phyloP scores from a whole-genome alignment of 73 alveolate species.

The Breviolum minutum region DNA sequence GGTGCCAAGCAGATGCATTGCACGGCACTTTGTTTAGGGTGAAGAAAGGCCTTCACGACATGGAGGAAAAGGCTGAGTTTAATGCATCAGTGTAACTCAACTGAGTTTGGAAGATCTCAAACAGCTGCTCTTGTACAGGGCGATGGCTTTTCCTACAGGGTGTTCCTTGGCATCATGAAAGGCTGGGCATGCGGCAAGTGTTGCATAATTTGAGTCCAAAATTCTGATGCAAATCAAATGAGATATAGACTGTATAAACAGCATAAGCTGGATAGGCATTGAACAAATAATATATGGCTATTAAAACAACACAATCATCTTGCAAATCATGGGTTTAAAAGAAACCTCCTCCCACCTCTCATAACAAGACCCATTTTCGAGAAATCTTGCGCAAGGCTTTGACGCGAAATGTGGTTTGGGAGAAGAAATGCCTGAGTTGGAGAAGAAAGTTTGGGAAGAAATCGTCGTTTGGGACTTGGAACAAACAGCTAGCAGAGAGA shows the following conservation, averaged over 20 bases:
- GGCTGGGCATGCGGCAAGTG: neutral
- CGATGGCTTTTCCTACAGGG: constrained; percentile 36
- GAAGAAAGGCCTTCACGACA: neutral
- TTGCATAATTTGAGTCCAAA: no score
- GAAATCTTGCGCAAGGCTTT: neutral
- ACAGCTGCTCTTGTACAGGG: neutral
- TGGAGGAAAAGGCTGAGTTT: neutral
- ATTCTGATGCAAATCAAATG: no score
- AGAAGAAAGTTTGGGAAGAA: constrained; percentile 29
- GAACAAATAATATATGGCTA: no score
- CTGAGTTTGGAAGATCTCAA: neutral
- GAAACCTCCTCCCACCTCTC: no score
- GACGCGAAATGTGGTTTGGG: neutral
- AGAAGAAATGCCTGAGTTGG: neutral
- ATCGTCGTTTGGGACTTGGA: constrained; percentile 1
- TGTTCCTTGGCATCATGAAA: constrained; percentile 21
- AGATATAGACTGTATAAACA: no score
- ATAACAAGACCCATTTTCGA: no score
- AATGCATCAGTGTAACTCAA: neutral
- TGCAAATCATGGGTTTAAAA: no score
- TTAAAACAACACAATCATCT: no score
- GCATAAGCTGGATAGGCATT: no score
- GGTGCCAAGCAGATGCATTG: neutral
- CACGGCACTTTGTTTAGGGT: neutral
- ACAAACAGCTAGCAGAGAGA: neutral